phyloP scores from a whole-genome alignment of 805 yeast species.

The Pichia nakasei region DNA sequence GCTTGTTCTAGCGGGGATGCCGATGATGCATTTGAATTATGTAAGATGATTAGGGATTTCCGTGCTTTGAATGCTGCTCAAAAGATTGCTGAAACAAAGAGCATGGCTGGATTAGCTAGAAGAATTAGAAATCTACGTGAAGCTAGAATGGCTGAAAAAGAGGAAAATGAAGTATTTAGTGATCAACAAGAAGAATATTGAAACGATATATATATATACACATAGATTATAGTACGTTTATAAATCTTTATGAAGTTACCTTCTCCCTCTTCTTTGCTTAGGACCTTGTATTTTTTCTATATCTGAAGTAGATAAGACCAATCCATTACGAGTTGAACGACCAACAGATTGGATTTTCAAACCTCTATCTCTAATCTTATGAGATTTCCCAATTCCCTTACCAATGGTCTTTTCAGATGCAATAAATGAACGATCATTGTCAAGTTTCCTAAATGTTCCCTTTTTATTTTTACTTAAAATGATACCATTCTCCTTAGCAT shows the following conservation, averaged over 20 bases:
- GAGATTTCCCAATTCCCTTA: slow-evolving; percentile 31
- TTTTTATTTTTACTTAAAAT: slow-evolving; percentile 64
- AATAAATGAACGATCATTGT: slow-evolving; percentile 44
- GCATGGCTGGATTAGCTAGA: slow-evolving; percentile 42
- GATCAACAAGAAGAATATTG: background rate
- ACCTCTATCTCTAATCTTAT: slow-evolving; percentile 57
- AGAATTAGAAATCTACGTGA: slow-evolving; percentile 49
- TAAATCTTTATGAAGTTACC: background rate
- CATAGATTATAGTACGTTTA: too few species aligned
- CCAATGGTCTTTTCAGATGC: slow-evolving; percentile 45
- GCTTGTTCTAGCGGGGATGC: slow-evolving; percentile 62
- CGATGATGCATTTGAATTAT: slow-evolving; percentile 62
- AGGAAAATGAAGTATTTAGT: background rate
- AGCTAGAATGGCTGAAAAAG: slow-evolving; percentile 31
- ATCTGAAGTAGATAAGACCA: slow-evolving; percentile 59
- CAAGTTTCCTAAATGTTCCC: slow-evolving; percentile 52
- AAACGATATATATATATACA: too few species aligned
- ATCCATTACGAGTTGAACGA: slow-evolving; percentile 67
- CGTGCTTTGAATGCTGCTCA: slow-evolving; percentile 72
- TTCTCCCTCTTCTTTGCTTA: background rate
- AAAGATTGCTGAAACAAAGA: slow-evolving; percentile 72
- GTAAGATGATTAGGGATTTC: slow-evolving; percentile 60
- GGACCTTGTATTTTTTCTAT: slow-evolving; percentile 37
- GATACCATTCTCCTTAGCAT: slow-evolving; percentile 86
- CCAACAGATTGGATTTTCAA: slow-evolving; percentile 72